Conservation (phyloP, 495 filamentous ascomycete species). For the Choiromyces venosus region DNA sequence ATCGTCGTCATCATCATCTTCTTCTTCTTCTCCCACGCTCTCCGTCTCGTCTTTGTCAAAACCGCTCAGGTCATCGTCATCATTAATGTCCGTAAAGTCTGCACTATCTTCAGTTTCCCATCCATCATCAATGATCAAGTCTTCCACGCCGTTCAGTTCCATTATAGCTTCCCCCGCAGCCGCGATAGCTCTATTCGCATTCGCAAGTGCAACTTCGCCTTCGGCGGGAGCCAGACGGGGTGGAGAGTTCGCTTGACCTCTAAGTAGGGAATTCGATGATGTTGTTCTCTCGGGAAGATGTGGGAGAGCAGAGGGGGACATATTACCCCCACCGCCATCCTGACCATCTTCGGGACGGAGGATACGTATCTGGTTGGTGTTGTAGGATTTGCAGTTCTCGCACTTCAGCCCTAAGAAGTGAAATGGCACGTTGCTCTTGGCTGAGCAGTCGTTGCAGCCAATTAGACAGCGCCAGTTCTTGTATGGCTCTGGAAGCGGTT, state of each 20-base stretch:
- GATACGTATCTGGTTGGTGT: conserved; percentile 69
- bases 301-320: conserved; percentile 30
- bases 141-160: conserved; percentile 45
- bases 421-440: conserved; percentile 75
- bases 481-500: conserved; percentile 88
- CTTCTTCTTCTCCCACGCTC: conserved; percentile 43
- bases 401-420: conserved; percentile 96
- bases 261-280: conserved; percentile 41
- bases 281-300: conserved; percentile 40
- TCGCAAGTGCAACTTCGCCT: conserved; percentile 58
- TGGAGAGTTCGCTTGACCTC: conserved; percentile 38
- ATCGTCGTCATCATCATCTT: conserved; percentile 44
- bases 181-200: conserved; percentile 57
- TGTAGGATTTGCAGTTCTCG: conserved; percentile 74
- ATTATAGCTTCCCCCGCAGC: conserved; percentile 45
- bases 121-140: conserved; percentile 41
- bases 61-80: conserved; percentile 31
- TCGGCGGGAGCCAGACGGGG: conserved; percentile 46
- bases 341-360: conserved; percentile 46
- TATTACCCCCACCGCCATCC: conserved; percentile 31
- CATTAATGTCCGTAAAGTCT: conserved; percentile 45
- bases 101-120: conserved; percentile 41
- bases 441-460: conserved; percentile 89
- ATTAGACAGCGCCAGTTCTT: conserved; percentile 71
- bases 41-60: conserved; percentile 1